phyloP scores from a whole-genome alignment of 805 yeast genomes.

The Scheffersomyces coipomensis region DNA sequence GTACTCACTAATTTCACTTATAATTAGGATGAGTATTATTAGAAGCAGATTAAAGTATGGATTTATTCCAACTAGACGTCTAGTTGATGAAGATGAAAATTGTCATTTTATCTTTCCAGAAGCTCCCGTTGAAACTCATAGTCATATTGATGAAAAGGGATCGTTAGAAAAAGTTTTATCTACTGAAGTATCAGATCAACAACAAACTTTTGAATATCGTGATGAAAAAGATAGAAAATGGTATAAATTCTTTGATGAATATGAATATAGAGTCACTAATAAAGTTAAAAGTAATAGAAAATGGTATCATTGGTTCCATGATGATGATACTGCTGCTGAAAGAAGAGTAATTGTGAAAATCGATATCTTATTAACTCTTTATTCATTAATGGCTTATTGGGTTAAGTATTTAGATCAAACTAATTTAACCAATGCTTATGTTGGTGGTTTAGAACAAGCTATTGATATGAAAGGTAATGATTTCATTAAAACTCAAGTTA shows the following conservation, averaged over 20 bases:
- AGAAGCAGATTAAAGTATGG: conserved; percentile 31
- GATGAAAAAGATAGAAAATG: conserved; percentile 33
- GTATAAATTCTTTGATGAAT: conserved; percentile 50
- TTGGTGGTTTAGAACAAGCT: conserved; percentile 59
- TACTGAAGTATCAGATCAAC: conserved; percentile 5
- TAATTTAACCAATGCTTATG: conserved; percentile 65
- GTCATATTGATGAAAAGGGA: not conserved
- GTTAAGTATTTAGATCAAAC: conserved; percentile 59
- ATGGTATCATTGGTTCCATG: conserved; percentile 47
- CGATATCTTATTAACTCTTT: conserved; percentile 31
- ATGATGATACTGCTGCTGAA: conserved; percentile 43
- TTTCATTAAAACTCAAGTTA: conserved; percentile 54
- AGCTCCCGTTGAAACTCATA: not conserved
- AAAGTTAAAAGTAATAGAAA: conserved; percentile 22
- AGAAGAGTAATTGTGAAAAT: conserved; percentile 27
- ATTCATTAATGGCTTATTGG: conserved; percentile 52
- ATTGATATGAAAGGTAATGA: conserved; percentile 62
- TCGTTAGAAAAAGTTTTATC: conserved; percentile 1
- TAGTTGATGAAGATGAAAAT: conserved; percentile 28
- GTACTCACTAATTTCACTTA: too few relatives aligned
- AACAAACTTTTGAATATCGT: conserved; percentile 22
- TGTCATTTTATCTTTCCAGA: conserved; percentile 7
- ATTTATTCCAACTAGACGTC: conserved; percentile 30
- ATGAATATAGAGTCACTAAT: conserved; percentile 51
- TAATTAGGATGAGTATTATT: too few relatives aligned